phyloP scores from a whole-genome alignment of 306 rosid species.

The Cucurbita maxima region DNA sequence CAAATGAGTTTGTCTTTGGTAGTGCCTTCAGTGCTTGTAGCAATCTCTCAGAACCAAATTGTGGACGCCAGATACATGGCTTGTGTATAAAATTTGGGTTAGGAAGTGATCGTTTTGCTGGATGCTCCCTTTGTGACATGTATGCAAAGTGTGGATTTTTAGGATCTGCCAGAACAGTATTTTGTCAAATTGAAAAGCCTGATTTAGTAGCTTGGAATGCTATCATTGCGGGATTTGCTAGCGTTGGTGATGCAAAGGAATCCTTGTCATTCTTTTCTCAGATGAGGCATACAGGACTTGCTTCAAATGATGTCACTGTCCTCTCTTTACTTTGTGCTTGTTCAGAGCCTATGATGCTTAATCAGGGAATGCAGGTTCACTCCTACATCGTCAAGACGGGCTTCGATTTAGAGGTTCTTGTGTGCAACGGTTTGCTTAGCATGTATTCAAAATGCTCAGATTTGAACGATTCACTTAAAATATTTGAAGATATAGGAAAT shows the following conservation, averaged over 20 bases:
- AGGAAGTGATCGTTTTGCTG: conserved; percentile 42
- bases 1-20: conserved; percentile 58
- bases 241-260: conserved; percentile 27
- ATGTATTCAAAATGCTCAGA: conserved; percentile 63
- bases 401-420: conserved; percentile 23
- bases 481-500: conserved; percentile 24
- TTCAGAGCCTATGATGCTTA: conserved; percentile 27
- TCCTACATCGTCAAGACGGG: conserved; percentile 34
- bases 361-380: conserved; percentile 60
- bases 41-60: conserved; percentile 37
- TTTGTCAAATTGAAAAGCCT: conserved; percentile 38
- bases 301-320: conserved; percentile 42
- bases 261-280: conserved; percentile 34
- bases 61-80: conserved; percentile 62
- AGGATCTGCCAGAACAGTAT: conserved; percentile 32
- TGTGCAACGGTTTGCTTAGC: conserved; percentile 45
- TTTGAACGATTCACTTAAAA: conserved; percentile 32
- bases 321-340: conserved; percentile 51
- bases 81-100: conserved; percentile 47
- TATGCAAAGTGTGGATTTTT: conserved; percentile 49
- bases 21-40: conserved; percentile 63
- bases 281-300: conserved; percentile 32
- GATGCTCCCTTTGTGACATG: conserved; percentile 78
- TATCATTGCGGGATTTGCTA: conserved; percentile 49
- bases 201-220: conserved; percentile 74